Base-by-base conservation (phyloP, 1,139 yeast genomes). In the Candida sanyaensis region DNA sequence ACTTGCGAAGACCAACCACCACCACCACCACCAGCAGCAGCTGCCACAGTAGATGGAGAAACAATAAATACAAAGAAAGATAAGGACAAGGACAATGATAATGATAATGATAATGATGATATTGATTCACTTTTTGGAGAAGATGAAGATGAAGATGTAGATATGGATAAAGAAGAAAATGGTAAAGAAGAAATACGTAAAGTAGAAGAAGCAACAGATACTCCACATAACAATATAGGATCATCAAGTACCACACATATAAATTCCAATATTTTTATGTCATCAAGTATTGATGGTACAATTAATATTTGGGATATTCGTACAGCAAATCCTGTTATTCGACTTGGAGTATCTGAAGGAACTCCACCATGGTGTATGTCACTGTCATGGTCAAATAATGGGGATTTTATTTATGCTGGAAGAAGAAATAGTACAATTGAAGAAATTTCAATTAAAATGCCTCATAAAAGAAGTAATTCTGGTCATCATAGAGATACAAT, bases 281-380 rank as follows among this genome's bases (percentile, higher is more conserved):
- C 95, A 4, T 84, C 97, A 0, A 80, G 91, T 21, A 84, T 91
- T 48, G 96, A 92, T 63, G 99, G 99, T 6, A 76, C 86, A 0
- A 68, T 92, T 5, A 83, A 82, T 52, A 69, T 93, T 8, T 92
- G 97, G 97, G 99, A 93, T 65, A 69, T 80, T 5, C 77, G 99
- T 51, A 64, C 77, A 1, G 50, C 56, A 1, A 59, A 62, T 33
- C 86, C 84, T 0, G 75, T 85, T 3, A 72, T 79, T 36, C 62
- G 64, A 44, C 66, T 88, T 23, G 82, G 83, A 1, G 80, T 84
- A 3, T 83, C 90, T 0, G 73, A 77, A 6, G 83, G 83, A 0
- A 79, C 84, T 0, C 97, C 98, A 1, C 99, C 99, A 0, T 93
- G 98, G 98, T 87, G 96, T 66, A 85, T 88, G 80, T 80, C 90